Conservation (phyloP, 805 yeast species). For the Kluyveromyces starmeri region DNA sequence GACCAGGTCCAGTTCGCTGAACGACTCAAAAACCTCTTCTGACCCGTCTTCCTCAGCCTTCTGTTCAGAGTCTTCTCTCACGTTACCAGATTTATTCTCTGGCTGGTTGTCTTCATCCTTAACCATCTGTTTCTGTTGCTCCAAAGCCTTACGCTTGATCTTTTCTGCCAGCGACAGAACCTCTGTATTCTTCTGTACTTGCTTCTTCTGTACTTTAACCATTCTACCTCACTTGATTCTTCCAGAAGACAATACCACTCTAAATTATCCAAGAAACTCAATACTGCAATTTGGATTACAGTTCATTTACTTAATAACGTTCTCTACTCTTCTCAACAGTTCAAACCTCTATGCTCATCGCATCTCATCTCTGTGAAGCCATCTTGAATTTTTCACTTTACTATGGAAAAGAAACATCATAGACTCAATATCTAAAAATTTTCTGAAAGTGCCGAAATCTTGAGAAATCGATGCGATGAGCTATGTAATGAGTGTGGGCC, state of each 20-base stretch:
- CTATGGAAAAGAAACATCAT: conserved; percentile 4
- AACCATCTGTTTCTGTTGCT: conserved; percentile 17
- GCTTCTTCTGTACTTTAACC: conserved; percentile 6
- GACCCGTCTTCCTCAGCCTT: conserved; percentile 10
- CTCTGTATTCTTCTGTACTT: conserved; percentile 17
- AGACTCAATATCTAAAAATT: not conserved
- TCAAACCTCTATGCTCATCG: conserved; percentile 4
- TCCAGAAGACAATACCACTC: too few species aligned
- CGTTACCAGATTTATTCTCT: conserved; percentile 11
- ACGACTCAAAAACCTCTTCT: conserved; percentile 31
- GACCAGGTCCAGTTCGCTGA: conserved; percentile 53
- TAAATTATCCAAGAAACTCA: too few species aligned
- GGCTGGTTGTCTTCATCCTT: conserved; percentile 17
- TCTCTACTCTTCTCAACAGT: too few species aligned
- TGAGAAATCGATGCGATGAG: conserved; percentile 1
- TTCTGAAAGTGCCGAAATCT: not conserved
- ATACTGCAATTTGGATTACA: too few species aligned
- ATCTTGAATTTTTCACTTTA: too few species aligned
- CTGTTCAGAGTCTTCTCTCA: conserved; percentile 3
- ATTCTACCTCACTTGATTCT: not conserved
- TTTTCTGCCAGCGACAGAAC: conserved; percentile 46
- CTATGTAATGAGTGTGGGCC: not conserved
- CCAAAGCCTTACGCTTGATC: conserved; percentile 37
- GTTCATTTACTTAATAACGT: conserved; percentile 7
- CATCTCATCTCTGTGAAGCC: conserved; percentile 15